phyloP scores from a whole-genome alignment of 441 rosid species.

The Croton setiger region DNA sequence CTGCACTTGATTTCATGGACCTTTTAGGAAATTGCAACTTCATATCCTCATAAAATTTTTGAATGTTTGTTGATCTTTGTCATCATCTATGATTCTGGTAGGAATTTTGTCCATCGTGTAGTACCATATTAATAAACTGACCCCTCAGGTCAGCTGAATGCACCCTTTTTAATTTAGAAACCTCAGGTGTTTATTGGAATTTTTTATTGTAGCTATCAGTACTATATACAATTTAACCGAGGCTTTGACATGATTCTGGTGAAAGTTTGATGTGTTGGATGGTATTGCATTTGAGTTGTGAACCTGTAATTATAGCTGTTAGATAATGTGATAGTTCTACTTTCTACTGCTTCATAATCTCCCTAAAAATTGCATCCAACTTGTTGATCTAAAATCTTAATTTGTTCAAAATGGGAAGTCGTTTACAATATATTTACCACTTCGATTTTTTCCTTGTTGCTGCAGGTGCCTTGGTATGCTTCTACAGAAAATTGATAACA shows the following conservation, averaged over 20 bases:
- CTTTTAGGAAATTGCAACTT: conserved; percentile 1
- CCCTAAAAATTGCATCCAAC: not conserved
- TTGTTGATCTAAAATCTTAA: conserved; percentile 12
- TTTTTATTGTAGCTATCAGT: not conserved
- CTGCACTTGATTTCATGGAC: not conserved
- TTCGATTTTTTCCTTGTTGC: conserved; percentile 18
- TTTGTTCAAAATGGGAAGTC: not conserved
- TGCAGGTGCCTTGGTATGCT: conserved; percentile 93
- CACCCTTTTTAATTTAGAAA: not conserved
- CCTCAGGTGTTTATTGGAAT: not conserved
- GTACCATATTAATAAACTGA: too few species aligned
- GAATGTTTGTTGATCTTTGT: not conserved
- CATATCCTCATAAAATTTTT: conserved; percentile 1
- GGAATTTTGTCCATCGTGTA: not conserved
- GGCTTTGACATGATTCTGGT: not conserved
- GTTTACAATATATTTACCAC: not conserved
- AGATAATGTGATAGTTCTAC: not conserved
- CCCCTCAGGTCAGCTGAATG: not conserved
- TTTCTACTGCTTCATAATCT: not conserved
- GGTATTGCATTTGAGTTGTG: conserved; percentile 5
- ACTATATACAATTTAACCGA: not conserved
- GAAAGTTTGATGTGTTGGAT: not conserved
- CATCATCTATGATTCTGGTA: not conserved
- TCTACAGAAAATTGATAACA: conserved; percentile 91
- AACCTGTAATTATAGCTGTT: not conserved